A percentile compares a stretch with the other conserved stretches of the same genome.
phyloP scores from a whole-genome alignment of 2,329 filamentous ascomycete species.

The Colletotrichum sidae region DNA sequence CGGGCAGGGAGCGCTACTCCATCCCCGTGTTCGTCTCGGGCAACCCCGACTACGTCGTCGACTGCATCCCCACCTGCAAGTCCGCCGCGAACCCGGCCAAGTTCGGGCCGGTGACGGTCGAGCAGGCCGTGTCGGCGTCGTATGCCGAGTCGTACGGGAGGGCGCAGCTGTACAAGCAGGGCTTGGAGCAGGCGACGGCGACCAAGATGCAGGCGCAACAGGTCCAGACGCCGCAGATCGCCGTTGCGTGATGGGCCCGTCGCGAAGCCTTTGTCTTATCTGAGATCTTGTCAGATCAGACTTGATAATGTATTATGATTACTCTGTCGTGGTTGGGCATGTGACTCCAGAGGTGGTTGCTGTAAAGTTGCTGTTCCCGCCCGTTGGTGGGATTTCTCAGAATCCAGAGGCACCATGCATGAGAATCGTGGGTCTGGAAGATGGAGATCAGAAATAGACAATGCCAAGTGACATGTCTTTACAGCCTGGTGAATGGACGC shows the following conservation, averaged over 20 bases:
- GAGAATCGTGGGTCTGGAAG: no score
- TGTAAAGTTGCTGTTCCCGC: no score
- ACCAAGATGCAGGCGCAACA: conserved; percentile 13
- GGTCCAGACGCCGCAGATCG: conserved; percentile 17
- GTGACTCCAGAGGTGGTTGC: no score
- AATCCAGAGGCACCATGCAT: no score
- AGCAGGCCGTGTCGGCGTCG: conserved; percentile 46
- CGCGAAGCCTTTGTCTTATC: neutral
- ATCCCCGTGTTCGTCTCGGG: conserved; percentile 69
- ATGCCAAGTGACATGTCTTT: no score
- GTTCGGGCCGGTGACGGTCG: conserved; percentile 47
- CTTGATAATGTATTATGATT: no score
- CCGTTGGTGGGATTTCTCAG: no score
- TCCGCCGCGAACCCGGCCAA: conserved; percentile 41
- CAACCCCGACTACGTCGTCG: conserved; percentile 57
- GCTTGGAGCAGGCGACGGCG: conserved; percentile 38
- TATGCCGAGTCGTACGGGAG: conserved; percentile 49
- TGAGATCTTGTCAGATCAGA: neutral
- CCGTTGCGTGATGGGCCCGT: conserved; percentile 11
- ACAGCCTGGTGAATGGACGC: no score
- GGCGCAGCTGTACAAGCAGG: conserved; percentile 47
- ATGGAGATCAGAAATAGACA: no score
- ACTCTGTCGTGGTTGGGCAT: no score
- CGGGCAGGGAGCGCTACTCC: conserved; percentile 62
- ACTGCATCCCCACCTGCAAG: conserved; percentile 48